Evolutionary conservation across 1,284 basidiomycete species (phyloP).

Genomic region (Termitomyces sp.): DNA sequence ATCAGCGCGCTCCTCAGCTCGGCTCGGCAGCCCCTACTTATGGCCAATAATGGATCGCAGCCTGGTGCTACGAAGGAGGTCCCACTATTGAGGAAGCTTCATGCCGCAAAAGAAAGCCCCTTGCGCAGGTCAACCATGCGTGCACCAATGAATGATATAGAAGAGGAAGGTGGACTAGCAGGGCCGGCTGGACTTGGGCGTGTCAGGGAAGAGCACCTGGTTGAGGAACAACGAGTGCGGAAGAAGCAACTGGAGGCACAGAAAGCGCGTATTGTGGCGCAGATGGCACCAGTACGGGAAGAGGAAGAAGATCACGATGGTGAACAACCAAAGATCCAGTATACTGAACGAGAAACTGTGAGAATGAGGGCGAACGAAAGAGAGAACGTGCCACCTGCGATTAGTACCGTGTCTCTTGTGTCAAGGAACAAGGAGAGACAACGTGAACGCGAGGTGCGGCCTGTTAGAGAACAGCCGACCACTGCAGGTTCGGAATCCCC

Average conservation of each 20-base stretch:
- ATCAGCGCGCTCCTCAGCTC: slow-evolving; percentile 89
- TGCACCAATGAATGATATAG: slow-evolving; percentile 19
- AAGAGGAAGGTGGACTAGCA: slow-evolving; percentile 46
- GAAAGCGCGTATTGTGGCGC: slow-evolving; percentile 84
- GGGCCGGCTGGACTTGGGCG: slow-evolving; percentile 34
- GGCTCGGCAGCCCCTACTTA: slow-evolving; percentile 83
- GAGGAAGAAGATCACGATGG: slow-evolving; percentile 37
- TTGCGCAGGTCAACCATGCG: slow-evolving; percentile 24
- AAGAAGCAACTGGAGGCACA: slow-evolving; percentile 78
- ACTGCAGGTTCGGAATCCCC: slow-evolving; percentile 5
- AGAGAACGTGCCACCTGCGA: slow-evolving; percentile 28
- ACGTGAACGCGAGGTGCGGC: slow-evolving; percentile 10
- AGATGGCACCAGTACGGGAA: slow-evolving; percentile 69
- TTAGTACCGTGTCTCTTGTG: slow-evolving; percentile 3
- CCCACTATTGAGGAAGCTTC: slow-evolving; percentile 42
- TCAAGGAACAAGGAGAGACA: slow-evolving; percentile 15
- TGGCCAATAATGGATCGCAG: slow-evolving; percentile 40
- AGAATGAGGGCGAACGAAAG: slow-evolving; percentile 18
- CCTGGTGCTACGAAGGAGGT: slow-evolving; percentile 39
- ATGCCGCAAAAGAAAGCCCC: slow-evolving; percentile 38
- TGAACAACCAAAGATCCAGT: slow-evolving; percentile 25
- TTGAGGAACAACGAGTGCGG: slow-evolving; percentile 46
- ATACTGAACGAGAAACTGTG: not conserved
- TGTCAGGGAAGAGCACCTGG: slow-evolving; percentile 29
- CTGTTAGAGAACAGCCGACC: slow-evolving; percentile 6